phyloP scores from a whole-genome alignment of 1,139 yeast genomes.

The Meyerozyma guilliermondii region DNA sequence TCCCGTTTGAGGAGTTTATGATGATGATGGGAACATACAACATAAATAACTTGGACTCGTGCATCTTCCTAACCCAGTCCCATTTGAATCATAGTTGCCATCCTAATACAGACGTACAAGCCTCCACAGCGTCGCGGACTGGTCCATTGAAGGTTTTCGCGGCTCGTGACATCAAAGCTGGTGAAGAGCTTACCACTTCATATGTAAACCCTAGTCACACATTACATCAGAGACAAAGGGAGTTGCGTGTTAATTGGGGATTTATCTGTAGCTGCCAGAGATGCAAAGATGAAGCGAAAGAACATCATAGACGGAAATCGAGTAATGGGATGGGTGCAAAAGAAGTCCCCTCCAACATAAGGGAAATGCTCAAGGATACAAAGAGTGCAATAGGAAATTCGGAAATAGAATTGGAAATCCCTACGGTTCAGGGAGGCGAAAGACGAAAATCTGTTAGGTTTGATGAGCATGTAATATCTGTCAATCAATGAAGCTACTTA shows the following conservation, averaged over 20 bases:
- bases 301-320: conserved; percentile 34
- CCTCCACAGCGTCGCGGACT: conserved; percentile 39
- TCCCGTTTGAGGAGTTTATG: conserved; percentile 53
- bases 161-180: conserved; percentile 49
- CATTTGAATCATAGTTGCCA: conserved; percentile 75
- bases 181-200: conserved; percentile 65
- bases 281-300: conserved; percentile 54
- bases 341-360: conserved; percentile 32
- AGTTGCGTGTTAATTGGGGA: conserved; percentile 77
- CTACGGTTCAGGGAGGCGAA: conserved; percentile 32
- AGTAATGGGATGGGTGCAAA: conserved; percentile 14
- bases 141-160: conserved; percentile 61
- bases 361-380: conserved; percentile 39
- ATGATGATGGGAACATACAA: conserved; percentile 66
- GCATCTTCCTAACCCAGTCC: conserved; percentile 57
- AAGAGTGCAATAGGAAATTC: conserved; percentile 31
- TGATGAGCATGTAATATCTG: conserved; percentile 55
- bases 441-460: conserved; percentile 73
- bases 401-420: conserved; percentile 47
- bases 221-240: conserved; percentile 60
- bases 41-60: conserved; percentile 66
- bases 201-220: conserved; percentile 68
- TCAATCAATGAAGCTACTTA: conserved; percentile 10
- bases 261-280: conserved; percentile 66
- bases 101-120: conserved; percentile 60